These are phyloP conservation scores for Agastache rugosa DNA, from an alignment of 257 asterid genomes.

Conservation along the genomic window DNA sequence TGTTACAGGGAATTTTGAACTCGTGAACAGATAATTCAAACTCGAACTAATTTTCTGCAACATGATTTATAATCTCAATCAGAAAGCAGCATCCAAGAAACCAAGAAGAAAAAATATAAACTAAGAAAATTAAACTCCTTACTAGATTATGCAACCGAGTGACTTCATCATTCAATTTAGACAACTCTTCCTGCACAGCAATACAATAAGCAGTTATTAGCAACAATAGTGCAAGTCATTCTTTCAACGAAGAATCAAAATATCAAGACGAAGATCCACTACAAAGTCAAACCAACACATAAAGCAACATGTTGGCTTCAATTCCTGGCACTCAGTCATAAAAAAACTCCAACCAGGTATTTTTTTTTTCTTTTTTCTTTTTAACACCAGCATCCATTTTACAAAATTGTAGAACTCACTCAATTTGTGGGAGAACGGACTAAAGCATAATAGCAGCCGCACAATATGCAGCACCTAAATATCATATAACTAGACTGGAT, in stretches of 20 bases:
- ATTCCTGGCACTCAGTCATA: not conserved
- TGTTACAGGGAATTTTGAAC: not conserved
- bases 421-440: conserved; percentile 1
- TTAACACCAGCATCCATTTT: conserved; percentile 5
- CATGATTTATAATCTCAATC: conserved; percentile 21
- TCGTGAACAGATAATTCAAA: not conserved
- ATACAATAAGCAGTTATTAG: conserved; percentile 29
- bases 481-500: not conserved
- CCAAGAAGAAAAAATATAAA: not conserved
- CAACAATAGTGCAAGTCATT: not conserved
- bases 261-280: conserved; percentile 9
- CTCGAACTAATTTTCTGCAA: not conserved
- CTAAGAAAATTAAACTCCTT: conserved; percentile 26
- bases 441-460: conserved; percentile 18
- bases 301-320: conserved; percentile 20
- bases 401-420: not conserved
- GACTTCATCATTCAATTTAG: conserved; percentile 71
- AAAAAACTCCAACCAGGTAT: not conserved
- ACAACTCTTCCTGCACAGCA: conserved; percentile 73
- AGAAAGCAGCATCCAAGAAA: conserved; percentile 16
- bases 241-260: conserved; percentile 23
- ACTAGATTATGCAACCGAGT: conserved; percentile 65
- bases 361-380: not conserved
- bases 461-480: not conserved
- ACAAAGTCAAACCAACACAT: conserved; percentile 10